phyloP scores from a whole-genome alignment of 129 eudicot genomes.

The Ambrosia trifida region DNA sequence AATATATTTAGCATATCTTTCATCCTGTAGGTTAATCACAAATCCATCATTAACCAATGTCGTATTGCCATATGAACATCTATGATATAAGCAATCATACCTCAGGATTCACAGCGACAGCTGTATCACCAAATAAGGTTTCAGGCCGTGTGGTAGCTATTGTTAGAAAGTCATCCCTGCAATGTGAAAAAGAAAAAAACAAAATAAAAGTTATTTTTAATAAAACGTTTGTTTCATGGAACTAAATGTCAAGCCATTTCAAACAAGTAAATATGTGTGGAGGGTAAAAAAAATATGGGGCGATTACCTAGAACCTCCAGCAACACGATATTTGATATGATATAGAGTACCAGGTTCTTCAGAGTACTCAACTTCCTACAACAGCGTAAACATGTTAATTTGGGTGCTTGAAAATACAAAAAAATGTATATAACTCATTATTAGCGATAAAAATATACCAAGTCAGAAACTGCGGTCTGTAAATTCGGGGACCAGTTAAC shows the following conservation, averaged over 20 bases:
- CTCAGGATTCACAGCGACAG: constrained; percentile 95
- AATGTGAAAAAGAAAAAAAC: constrained; percentile 8
- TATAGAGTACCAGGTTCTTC: constrained; percentile 95
- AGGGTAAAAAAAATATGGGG: not conserved
- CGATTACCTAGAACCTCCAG: constrained; percentile 90
- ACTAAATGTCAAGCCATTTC: not conserved
- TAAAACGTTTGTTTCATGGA: not conserved
- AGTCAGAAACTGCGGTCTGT: constrained; percentile 98
- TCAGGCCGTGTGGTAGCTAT: constrained; percentile 98
- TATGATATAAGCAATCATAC: constrained; percentile 38
- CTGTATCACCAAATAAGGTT: constrained; percentile 97
- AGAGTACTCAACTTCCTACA: constrained; percentile 95
- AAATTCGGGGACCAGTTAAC: constrained; percentile 99
- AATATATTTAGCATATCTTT: constrained; percentile 82
- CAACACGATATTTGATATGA: constrained; percentile 96
- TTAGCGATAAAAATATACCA: constrained; percentile 51
- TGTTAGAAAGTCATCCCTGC: constrained; percentile 78
- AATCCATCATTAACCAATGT: constrained; percentile 3
- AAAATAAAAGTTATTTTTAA: constrained; percentile 2
- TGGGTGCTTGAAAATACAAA: constrained; percentile 10
- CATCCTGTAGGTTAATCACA: constrained; percentile 55
- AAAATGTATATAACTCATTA: constrained; percentile 1
- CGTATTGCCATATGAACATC: constrained; percentile 1
- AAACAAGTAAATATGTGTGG: constrained; percentile 9
- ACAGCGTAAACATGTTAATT: constrained; percentile 17